Conservation (phyloP, 768 basidiomycete species). For the Auricularia sp. region DNA sequence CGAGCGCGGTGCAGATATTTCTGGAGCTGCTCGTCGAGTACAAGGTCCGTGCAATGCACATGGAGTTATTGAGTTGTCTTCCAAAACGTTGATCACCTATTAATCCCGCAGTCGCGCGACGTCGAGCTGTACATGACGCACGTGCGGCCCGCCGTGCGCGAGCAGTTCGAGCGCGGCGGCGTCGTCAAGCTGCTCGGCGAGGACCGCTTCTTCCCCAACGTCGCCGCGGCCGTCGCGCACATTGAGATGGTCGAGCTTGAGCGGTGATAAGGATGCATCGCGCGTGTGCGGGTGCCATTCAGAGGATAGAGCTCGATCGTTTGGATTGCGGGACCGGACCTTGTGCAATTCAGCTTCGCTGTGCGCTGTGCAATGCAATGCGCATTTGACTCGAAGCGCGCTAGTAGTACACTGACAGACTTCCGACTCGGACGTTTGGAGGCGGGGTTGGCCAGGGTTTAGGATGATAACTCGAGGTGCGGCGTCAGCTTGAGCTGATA, state of each 20-base stretch:
- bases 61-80: neutral
- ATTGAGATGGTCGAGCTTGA: constrained; percentile 19
- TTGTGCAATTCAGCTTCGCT: no score
- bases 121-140: constrained; percentile 46
- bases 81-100: neutral
- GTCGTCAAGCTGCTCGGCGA: constrained; percentile 39
- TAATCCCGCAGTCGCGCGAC: constrained; percentile 32
- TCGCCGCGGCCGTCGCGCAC: constrained; percentile 31
- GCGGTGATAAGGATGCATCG: neutral
- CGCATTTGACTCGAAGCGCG: no score
- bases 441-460: no score
- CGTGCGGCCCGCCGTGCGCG: constrained; percentile 28
- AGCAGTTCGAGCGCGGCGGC: constrained; percentile 40
- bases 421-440: no score
- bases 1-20: constrained; percentile 81
- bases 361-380: no score
- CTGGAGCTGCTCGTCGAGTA: constrained; percentile 72
- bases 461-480: no score
- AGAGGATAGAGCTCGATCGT: no score
- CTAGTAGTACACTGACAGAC: no score
- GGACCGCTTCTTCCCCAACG: constrained; percentile 34
- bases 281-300: no score
- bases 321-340: no score
- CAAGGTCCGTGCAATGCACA: constrained; percentile 31
- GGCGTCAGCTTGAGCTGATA: constrained; percentile 34